phyloP scores from a whole-genome alignment of 768 basidiomycete genomes.

The Tulasnella sp. region DNA sequence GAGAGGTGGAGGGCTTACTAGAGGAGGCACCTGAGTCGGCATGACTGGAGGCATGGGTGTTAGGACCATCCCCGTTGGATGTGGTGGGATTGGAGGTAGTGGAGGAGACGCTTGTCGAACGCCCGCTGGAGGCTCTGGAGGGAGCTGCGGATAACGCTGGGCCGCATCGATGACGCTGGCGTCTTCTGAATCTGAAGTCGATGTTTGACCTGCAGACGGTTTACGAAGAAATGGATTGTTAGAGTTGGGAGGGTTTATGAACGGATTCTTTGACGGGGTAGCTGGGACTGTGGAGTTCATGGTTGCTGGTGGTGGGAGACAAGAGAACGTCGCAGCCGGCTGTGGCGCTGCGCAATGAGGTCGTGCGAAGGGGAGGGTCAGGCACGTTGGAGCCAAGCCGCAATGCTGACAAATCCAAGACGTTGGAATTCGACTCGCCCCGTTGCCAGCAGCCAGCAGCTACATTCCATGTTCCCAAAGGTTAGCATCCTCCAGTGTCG shows the following conservation, averaged over 20 bases:
- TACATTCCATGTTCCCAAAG: background rate
- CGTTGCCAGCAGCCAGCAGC: background rate
- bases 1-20: background rate
- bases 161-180: background rate
- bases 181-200: background rate
- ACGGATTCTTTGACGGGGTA: slow-evolving; percentile 12
- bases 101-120: background rate
- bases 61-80: background rate
- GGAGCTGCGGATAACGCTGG: background rate
- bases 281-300: background rate
- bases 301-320: background rate
- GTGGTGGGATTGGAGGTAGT: background rate
- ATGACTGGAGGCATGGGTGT: background rate
- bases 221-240: slow-evolving; percentile 14
- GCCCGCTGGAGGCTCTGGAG: background rate
- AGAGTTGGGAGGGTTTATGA: slow-evolving; percentile 7
- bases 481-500: background rate
- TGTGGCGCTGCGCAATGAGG: background rate
- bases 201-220: background rate
- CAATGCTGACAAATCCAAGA: background rate
- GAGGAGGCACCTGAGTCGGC: background rate
- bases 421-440: background rate
- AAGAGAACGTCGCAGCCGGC: background rate
- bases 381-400: background rate
- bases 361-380: background rate